These are phyloP conservation scores for Blechomonas ayalai DNA, from an alignment of 208 protist species.

Conservation along the genomic window DNA sequence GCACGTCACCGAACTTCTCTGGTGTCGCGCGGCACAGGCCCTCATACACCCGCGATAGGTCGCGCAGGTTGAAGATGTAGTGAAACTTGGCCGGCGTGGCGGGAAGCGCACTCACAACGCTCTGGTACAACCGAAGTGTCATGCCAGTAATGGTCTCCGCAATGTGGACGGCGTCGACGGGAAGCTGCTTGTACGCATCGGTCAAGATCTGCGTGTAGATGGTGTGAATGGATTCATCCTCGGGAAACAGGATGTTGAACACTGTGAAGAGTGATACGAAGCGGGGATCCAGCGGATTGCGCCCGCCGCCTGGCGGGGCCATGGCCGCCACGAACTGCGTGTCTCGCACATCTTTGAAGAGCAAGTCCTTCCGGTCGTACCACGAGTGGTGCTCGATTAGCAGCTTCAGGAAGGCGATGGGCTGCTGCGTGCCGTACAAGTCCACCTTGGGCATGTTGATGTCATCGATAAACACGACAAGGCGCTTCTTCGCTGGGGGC, in stretches of 20 bases:
- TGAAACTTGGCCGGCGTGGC: conserved; percentile 99
- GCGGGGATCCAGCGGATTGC: conserved; percentile 96
- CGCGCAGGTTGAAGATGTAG: conserved; percentile 99
- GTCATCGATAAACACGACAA: conserved; percentile 98
- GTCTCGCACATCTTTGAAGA: conserved; percentile 95
- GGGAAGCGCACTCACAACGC: conserved; percentile 86
- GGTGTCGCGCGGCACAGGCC: conserved; percentile 93
- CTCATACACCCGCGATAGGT: conserved; percentile 97
- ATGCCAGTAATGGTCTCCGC: conserved; percentile 79
- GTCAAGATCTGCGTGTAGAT: conserved; percentile 96
- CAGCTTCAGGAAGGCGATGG: conserved; percentile 98
- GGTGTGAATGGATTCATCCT: conserved; percentile 91
- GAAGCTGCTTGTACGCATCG: conserved; percentile 79
- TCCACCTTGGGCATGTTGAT: conserved; percentile 99
- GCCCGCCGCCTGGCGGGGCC: conserved; percentile 95
- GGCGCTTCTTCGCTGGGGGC: conserved; percentile 93
- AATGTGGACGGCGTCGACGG: conserved; percentile 24
- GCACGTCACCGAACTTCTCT: conserved; percentile 79
- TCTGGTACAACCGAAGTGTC: conserved; percentile 93
- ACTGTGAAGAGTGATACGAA: conserved; percentile 97
- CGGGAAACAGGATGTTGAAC: conserved; percentile 97
- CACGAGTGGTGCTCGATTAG: conserved; percentile 94
- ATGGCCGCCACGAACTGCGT: conserved; percentile 96
- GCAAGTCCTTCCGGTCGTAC: conserved; percentile 96
- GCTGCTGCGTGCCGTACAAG: conserved; percentile 98